A percentile compares a stretch with the other conserved stretches of the same genome.
Conservation (phyloP, 1,284 basidiomycete species). For the Cutaneotrichosporon cutaneum region DNA sequence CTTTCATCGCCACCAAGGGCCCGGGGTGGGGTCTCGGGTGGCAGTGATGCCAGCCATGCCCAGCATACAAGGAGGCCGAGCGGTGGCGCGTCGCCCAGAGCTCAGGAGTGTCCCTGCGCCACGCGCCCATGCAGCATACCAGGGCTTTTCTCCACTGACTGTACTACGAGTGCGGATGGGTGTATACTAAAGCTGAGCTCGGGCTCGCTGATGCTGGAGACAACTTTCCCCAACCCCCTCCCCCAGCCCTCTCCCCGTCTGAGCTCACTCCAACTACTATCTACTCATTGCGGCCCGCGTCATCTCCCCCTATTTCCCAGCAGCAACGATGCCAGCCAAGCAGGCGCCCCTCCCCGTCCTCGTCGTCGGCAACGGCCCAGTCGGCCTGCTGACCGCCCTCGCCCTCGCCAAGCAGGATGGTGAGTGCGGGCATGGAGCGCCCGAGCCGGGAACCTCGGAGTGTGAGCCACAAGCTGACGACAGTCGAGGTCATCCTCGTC, state of each 20-base stretch:
- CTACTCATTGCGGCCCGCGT: background rate
- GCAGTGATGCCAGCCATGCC: too few relatives aligned
- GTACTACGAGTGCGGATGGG: background rate
- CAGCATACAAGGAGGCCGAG: background rate
- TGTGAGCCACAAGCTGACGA: background rate
- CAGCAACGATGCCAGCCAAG: background rate
- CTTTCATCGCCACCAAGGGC: too few relatives aligned
- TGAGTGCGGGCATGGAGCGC: conserved; percentile 12
- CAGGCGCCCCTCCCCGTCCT: conserved; percentile 22
- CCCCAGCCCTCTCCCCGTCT: background rate
- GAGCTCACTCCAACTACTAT: background rate
- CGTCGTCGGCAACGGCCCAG: conserved; percentile 29
- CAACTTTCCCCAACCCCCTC: background rate
- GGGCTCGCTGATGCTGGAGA: background rate
- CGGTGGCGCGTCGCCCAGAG: background rate
- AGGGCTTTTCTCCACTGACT: background rate
- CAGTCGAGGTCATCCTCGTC: conserved; percentile 32
- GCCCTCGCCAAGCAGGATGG: conserved; percentile 25
- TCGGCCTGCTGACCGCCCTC: conserved; percentile 28
- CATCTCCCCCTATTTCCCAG: background rate
- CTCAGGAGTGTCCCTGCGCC: background rate
- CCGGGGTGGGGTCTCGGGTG: too few relatives aligned
- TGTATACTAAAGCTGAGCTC: conserved; percentile 1
- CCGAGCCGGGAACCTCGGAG: background rate
- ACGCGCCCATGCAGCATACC: conserved; percentile 1